Base-by-base conservation (phyloP, 2,329 filamentous ascomycete genomes). In the Phyllosticta ampelicida region DNA sequence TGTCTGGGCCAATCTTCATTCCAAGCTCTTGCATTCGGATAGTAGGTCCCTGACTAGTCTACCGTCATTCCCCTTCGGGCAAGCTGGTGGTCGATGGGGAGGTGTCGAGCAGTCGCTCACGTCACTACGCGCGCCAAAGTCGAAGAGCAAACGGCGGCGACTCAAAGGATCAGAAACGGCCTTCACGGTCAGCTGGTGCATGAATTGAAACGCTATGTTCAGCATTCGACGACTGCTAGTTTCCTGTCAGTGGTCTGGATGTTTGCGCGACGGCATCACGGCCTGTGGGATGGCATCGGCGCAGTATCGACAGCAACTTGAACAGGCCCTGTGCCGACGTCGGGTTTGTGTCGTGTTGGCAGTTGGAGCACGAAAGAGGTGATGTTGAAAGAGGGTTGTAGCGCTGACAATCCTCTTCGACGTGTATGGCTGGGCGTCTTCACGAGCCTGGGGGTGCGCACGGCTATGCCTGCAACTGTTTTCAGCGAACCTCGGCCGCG, bases 401-500 rank as follows among this genome's bases (percentile, higher is more conserved):
- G 36, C 1, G 55, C 51, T 58, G 55, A 58, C 55, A 58, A 58
- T 58, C 55, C 16, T 29, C 29, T 10, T 16, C n/a, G 11, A 16
- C n/a, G 30, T 58, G 55, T 58, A 53, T 58, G 55, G 55, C 55
- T 36, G 55, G 50, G 11, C 36, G 36, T 44, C 36, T n/a, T 44
- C 9, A 18, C 20, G 49, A 50, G 55, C 49, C 50, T 53, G 20
- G 30, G 55, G 55, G 19, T 48, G 21, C 44, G 54, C 54, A 9
- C 18, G 51, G 19, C n/a, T 9, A 53, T 36, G 49, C 55, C 50
- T 53, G 55, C 30, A 57, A 53, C 44, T 57, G 49, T 57, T 53
- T 51, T 49, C 55, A 51, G 30, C 50, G 50, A 58, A 58, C 55
- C 55, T 58, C 55, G 55, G 55, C 36, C 55, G 51, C 18, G 50